phyloP scores from a whole-genome alignment of 108 stramenopile genomes.

The Conticribra weissflogii region DNA sequence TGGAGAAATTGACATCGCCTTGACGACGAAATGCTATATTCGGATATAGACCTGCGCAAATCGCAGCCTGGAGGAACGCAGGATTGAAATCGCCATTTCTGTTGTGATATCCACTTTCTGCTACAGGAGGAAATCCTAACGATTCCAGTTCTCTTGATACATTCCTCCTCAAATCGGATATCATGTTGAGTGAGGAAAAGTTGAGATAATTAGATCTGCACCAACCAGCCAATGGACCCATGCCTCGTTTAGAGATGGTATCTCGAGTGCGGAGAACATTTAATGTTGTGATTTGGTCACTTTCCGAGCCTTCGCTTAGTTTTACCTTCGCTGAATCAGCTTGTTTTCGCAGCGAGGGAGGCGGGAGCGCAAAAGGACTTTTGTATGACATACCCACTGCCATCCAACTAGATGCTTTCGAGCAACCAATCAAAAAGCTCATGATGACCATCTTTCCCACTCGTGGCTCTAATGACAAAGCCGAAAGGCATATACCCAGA shows the following conservation, averaged over 20 bases:
- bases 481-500: constrained; percentile 69
- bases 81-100: constrained; percentile 58
- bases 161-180: constrained; percentile 67
- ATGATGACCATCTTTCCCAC: constrained; percentile 82
- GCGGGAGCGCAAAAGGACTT: constrained; percentile 67
- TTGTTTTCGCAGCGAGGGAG: constrained; percentile 48
- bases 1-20: constrained; percentile 77
- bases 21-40: constrained; percentile 63
- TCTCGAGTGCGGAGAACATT: constrained; percentile 61
- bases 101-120: constrained; percentile 57
- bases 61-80: constrained; percentile 62
- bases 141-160: constrained; percentile 61
- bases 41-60: constrained; percentile 78
- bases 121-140: constrained; percentile 52
- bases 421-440: constrained; percentile 69
- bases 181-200: constrained; percentile 58
- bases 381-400: constrained; percentile 72
- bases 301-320: constrained; percentile 61
- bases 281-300: constrained; percentile 73
- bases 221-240: constrained; percentile 44
- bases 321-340: constrained; percentile 62
- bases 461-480: constrained; percentile 62
- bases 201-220: constrained; percentile 71
- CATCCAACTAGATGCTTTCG: constrained; percentile 60
- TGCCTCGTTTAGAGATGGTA: constrained; percentile 43